Percentiles rank a stretch among this genome's conserved stretches.
Conservation (phyloP, 2,329 filamentous ascomycete species). For the Rugonectria rugulosa region DNA sequence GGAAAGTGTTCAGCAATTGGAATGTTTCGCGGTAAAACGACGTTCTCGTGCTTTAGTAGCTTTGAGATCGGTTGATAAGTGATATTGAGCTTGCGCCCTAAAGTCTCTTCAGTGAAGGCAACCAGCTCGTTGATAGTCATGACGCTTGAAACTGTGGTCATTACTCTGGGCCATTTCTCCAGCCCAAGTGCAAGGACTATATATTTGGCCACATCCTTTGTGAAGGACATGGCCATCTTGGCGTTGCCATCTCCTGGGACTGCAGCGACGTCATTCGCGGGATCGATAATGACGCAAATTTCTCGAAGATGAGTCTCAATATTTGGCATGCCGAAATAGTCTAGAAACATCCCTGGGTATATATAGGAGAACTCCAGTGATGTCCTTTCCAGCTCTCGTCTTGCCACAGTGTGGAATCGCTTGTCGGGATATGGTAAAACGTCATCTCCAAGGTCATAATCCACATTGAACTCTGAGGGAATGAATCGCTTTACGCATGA, state of each 20-base stretch:
- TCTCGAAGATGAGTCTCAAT: slow-evolving; percentile 36
- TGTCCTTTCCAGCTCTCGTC: slow-evolving; percentile 41
- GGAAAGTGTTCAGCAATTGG: slow-evolving; percentile 40
- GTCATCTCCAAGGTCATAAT: slow-evolving; percentile 44
- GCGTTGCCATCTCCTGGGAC: slow-evolving; percentile 42
- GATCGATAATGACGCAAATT: slow-evolving; percentile 42
- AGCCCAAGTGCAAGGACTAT: slow-evolving; percentile 41
- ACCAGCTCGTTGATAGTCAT: slow-evolving; percentile 42
- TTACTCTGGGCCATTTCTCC: slow-evolving; percentile 39
- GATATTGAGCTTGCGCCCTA: slow-evolving; percentile 37
- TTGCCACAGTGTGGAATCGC: slow-evolving; percentile 37
- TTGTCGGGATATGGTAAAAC: slow-evolving; percentile 45
- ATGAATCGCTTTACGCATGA: slow-evolving; percentile 45
- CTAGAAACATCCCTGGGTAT: slow-evolving; percentile 48
- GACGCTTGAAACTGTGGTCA: slow-evolving; percentile 39
- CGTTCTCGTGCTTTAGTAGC: slow-evolving; percentile 30
- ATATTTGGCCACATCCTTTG: slow-evolving; percentile 43
- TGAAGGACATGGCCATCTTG: slow-evolving; percentile 42
- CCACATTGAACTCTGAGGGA: slow-evolving; percentile 49
- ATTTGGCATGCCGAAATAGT: slow-evolving; percentile 44
- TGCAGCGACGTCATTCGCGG: slow-evolving; percentile 33
- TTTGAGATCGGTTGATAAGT: slow-evolving; percentile 37
- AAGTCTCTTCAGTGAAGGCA: slow-evolving; percentile 42
- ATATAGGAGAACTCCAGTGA: slow-evolving; percentile 44
- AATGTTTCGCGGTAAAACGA: slow-evolving; percentile 39